Evolutionary conservation across 1,284 basidiomycete species (phyloP), one percentile per base, ranked within the genome.

Genomic region (Caloboletus firmus): DNA sequence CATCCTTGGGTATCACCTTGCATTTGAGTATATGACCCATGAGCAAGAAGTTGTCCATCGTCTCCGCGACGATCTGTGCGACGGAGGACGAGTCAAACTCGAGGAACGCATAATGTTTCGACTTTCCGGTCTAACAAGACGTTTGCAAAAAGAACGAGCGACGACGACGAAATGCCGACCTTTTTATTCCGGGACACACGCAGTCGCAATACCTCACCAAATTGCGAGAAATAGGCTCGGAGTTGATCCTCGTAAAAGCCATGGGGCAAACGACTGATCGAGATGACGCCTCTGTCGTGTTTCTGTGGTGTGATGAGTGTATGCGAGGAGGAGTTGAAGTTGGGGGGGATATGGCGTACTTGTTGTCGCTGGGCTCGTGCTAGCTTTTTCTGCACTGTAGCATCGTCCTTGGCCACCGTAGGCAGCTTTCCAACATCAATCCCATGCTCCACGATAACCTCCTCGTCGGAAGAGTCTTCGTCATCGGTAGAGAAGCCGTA

Each of bases 31-130:
- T 87, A 65, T 97, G 93, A 4, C 95, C 95, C 79, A 91, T 85
- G 61, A 99, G 79, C 30, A 99, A 83, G 73, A 98, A 99, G 76
- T 98, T 98, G 80, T 99, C 85, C 96, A 99, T 98, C 43, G 97
- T 99, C 67, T 99, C 97, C 7, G 91, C 89, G 11, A 98, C 97
- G 59, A 99, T 98, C 67, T 93, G 76, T 0, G 96, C 95, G 41
- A 99, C 95, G 2, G 91, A 83, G 15, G 83, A 80, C 35, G 93
- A 94, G 55, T 88, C 84, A 70, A 99, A 97, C 74, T 99, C 96
- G 67, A 99, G 80, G 76, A 98, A 99, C 3, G 84, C 96, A 72
- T 98, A 99, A 74, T 98, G 96, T 73, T 97, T 98, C 32, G 95
- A 95, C 52, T 83, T 83, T 55, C 97, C 97, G 12, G 95, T 98